phyloP scores from a whole-genome alignment of 331 rosid genomes.

The Pyrus hybrid region DNA sequence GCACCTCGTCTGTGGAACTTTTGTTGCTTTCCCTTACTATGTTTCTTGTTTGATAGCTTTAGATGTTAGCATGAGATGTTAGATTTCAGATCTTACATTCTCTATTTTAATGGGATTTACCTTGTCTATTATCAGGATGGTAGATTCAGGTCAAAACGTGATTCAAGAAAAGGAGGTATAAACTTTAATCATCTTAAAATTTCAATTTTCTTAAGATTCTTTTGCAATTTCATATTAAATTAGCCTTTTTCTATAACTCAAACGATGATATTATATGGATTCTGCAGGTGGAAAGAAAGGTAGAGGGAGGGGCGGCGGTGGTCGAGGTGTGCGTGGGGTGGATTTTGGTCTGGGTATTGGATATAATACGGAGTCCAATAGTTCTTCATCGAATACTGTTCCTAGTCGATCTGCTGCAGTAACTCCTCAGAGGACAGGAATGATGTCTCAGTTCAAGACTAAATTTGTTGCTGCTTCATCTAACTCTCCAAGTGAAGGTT shows the following conservation, averaged over 20 bases:
- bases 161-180: slow-evolving; percentile 94
- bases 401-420: slow-evolving; percentile 66
- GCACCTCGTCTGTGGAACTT: background rate
- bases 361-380: slow-evolving; percentile 59
- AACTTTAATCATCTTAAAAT: background rate
- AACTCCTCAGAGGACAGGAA: slow-evolving; percentile 79
- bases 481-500: slow-evolving; percentile 42
- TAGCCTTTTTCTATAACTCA: background rate
- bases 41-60: slow-evolving; percentile 1
- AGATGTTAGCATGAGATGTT: slow-evolving; percentile 12
- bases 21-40: background rate
- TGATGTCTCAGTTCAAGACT: slow-evolving; percentile 80
- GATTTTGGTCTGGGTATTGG: slow-evolving; percentile 95
- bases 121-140: slow-evolving; percentile 66
- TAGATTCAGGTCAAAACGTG: slow-evolving; percentile 95
- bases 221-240: background rate
- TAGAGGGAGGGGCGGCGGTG: slow-evolving; percentile 51
- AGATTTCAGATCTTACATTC: background rate
- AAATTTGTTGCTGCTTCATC: slow-evolving; percentile 84
- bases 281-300: slow-evolving; percentile 82
- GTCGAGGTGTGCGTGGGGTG: slow-evolving; percentile 96
- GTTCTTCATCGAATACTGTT: slow-evolving; percentile 29
- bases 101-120: slow-evolving; percentile 19
- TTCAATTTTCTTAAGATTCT: background rate
- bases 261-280: background rate